Evolutionary conservation across 768 basidiomycete species (phyloP).

Genomic region (Lactifluus piperatus): DNA sequence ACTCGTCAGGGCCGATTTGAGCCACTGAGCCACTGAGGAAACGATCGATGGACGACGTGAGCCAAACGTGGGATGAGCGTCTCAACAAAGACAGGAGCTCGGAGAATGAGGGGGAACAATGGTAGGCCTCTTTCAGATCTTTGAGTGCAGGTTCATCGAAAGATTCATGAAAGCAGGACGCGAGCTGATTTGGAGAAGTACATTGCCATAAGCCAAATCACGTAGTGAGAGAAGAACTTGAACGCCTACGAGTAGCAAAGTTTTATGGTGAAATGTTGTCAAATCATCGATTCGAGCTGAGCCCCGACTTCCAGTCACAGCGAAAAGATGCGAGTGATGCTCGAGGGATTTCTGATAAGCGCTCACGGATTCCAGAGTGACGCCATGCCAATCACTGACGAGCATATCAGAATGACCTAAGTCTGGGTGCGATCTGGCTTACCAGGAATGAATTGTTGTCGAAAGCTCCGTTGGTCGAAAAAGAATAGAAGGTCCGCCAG

Average conservation of each 20-base stretch:
- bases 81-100: conserved; percentile 3
- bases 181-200: background rate
- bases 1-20: background rate
- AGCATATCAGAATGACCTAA: background rate
- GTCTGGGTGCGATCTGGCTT: background rate
- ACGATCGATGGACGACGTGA: background rate
- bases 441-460: conserved; percentile 8
- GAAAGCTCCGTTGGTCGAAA: conserved; percentile 13
- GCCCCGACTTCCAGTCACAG: background rate
- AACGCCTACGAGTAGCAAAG: conserved; percentile 1
- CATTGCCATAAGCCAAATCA: background rate
- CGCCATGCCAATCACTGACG: conserved; percentile 12
- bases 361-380: conserved; percentile 3
- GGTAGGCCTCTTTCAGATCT: background rate
- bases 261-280: conserved; percentile 1
- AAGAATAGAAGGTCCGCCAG: conserved; percentile 12
- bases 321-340: conserved; percentile 6
- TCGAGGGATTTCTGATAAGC: conserved; percentile 1
- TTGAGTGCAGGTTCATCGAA: conserved; percentile 14
- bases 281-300: conserved; percentile 8
- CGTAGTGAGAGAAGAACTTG: background rate
- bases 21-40: background rate
- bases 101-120: background rate
- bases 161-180: conserved; percentile 8
- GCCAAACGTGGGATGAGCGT: conserved; percentile 9